Conservation (phyloP, 345 rosid species). For the Citrus hindsii region DNA sequence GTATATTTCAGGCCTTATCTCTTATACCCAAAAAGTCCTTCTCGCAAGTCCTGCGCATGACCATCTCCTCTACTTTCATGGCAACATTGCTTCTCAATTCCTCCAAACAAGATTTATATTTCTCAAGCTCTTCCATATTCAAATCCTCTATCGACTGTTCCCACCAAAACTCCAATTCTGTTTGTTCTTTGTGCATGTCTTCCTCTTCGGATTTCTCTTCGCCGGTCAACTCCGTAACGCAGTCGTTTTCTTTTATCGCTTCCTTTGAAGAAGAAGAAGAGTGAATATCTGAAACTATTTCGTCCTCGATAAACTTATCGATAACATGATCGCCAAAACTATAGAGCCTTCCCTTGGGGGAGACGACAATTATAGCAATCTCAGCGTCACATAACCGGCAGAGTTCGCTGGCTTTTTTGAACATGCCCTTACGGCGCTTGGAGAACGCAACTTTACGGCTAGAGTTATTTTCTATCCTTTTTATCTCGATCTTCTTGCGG, state of each 20-base stretch:
- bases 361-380: slow-evolving; percentile 20
- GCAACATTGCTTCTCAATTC: background rate
- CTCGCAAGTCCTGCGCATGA: background rate
- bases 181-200: background rate
- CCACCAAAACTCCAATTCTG: background rate
- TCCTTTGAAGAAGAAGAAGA: no score
- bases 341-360: slow-evolving; percentile 12
- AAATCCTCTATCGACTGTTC: slow-evolving; percentile 9
- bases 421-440: slow-evolving; percentile 27
- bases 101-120: background rate
- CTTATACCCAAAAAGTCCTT: background rate
- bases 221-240: background rate
- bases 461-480: slow-evolving; percentile 16
- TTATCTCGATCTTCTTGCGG: slow-evolving; percentile 26
- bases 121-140: background rate
- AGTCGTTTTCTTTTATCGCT: background rate
- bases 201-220: background rate
- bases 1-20: accelerated
- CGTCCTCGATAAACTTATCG: background rate
- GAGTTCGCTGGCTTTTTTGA: slow-evolving; percentile 20
- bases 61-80: background rate
- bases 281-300: background rate
- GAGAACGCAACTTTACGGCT: slow-evolving; percentile 23
- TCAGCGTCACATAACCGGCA: slow-evolving; percentile 17
- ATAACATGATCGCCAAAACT: background rate